Evolutionary conservation across 1,284 basidiomycete species (phyloP).

Genomic region (Ustilago lituana): DNA sequence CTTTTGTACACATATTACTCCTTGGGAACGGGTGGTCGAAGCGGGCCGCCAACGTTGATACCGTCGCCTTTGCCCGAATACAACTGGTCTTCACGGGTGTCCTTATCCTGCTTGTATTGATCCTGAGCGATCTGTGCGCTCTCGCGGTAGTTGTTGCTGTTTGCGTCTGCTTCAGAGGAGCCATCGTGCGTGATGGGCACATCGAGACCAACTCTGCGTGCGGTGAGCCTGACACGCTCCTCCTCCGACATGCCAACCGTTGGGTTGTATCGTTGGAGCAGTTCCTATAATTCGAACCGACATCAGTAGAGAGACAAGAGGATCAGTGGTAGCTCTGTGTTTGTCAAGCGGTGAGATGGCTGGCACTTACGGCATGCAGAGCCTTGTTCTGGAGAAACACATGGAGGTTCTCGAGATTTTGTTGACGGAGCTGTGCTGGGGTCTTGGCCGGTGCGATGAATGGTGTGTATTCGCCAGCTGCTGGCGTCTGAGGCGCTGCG

Average conservation of each 20-base stretch:
- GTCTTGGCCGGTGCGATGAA: constrained; percentile 34
- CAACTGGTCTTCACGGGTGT: constrained; percentile 31
- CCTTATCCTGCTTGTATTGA: constrained; percentile 37
- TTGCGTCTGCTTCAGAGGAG: background rate
- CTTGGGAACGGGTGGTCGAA: constrained; percentile 34
- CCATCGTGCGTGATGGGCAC: constrained; percentile 37
- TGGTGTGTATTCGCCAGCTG: constrained; percentile 16
- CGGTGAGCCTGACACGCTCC: constrained; percentile 83
- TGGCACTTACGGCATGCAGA: constrained; percentile 71
- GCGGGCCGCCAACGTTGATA: constrained; percentile 38
- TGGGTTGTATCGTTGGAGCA: constrained; percentile 78
- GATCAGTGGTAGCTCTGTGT: too few relatives aligned
- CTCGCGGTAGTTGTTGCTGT: constrained; percentile 29
- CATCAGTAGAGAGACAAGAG: constrained; percentile 69
- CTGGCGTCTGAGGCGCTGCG: background rate
- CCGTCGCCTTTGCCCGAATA: constrained; percentile 49
- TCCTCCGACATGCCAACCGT: constrained; percentile 79
- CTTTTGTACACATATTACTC: constrained; percentile 12
- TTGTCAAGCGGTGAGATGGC: constrained; percentile 6
- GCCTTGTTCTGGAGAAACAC: constrained; percentile 79
- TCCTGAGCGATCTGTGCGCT: constrained; percentile 44
- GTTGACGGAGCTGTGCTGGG: constrained; percentile 21
- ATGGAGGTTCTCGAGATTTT: constrained; percentile 73
- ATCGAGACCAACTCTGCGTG: constrained; percentile 81
- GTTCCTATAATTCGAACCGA: constrained; percentile 72